Base-by-base conservation (phyloP, 495 filamentous ascomycete species). In the Xylaria scruposa region DNA sequence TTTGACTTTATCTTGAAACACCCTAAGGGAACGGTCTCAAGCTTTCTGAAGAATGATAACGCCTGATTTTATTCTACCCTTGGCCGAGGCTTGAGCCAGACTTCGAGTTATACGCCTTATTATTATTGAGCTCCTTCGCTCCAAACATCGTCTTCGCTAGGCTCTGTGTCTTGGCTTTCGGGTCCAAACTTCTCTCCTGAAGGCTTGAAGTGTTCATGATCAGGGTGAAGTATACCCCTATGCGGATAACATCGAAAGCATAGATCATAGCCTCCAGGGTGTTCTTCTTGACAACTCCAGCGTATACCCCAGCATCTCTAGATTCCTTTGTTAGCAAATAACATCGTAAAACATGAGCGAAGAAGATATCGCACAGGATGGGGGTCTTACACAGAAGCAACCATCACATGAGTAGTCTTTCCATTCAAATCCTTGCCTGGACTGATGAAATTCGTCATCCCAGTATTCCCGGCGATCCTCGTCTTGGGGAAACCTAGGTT, bases 231-330 rank as follows among this genome's bases (percentile, higher is more conserved):
- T 21, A 62, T 62, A 42, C 24, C 36, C 3, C 36, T 62, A 62
- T 62, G 59, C 59, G 59, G 59, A 15, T 42, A 42, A 62, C 59
- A 62, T 42, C 36, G 33, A 42, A 62, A 62, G 12, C 59, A 62
- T 38, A 62, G 59, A 26, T 42, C 36, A 42, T 21, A 62, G 10
- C 59, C 36, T 3, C 10, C n/a, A 3, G 33, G 3, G 15, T 62
- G 59, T 2, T 62, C 59, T 31, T 38, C 59, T 26, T 38, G 42
- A 15, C 59, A 62, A 3, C 26, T 26, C 59, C 36, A 62, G 19
- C 59, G 36, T 62, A 42, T n/a, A 5, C 36, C 36, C 10, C 3
- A 21, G 36, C 36, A 62, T 13, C 12, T 15, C 59, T 62, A 7
- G 3, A 62, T 24, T 6, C 40, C n/a, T 13, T 7, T 15, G 31